Evolutionary conservation across 129 eudicot genomes (phyloP).

Genomic region (Ambrosia trifida): DNA sequence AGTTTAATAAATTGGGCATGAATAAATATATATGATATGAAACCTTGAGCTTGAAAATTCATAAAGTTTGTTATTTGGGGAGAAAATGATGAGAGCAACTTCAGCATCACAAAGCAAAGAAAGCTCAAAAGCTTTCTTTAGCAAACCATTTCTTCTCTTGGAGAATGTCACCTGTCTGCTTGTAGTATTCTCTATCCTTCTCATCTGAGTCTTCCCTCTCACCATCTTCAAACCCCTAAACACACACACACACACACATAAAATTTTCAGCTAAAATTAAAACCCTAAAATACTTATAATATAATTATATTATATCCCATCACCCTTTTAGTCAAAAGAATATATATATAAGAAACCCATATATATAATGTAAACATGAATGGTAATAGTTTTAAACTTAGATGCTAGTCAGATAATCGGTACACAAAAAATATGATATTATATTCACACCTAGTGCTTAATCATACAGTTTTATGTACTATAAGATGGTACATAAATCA

Average conservation of each 20-base stretch:
- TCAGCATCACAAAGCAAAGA: slow-evolving; percentile 90
- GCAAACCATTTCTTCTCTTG: slow-evolving; percentile 71
- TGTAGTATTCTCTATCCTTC: slow-evolving; percentile 84
- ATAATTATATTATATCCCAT: too few species aligned
- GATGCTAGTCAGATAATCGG: background rate
- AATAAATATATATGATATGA: background rate
- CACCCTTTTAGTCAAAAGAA: background rate
- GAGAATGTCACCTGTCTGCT: slow-evolving; percentile 88
- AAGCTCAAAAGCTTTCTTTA: slow-evolving; percentile 81
- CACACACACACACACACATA: too few species aligned
- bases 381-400: slow-evolving; percentile 4
- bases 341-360: background rate
- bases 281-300: too few species aligned
- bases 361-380: background rate
- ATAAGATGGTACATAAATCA: too few species aligned
- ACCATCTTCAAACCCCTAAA: slow-evolving; percentile 46
- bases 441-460: background rate
- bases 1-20: too few species aligned
- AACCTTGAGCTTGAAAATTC: slow-evolving; percentile 53
- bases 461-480: too few species aligned
- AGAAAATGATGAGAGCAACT: slow-evolving; percentile 74
- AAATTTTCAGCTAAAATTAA: too few species aligned
- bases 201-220: slow-evolving; percentile 88
- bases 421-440: too few species aligned
- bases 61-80: slow-evolving; percentile 72